Evolutionary conservation across 129 eudicot species (phyloP).

Genomic region (Helianthus tuberosus): DNA sequence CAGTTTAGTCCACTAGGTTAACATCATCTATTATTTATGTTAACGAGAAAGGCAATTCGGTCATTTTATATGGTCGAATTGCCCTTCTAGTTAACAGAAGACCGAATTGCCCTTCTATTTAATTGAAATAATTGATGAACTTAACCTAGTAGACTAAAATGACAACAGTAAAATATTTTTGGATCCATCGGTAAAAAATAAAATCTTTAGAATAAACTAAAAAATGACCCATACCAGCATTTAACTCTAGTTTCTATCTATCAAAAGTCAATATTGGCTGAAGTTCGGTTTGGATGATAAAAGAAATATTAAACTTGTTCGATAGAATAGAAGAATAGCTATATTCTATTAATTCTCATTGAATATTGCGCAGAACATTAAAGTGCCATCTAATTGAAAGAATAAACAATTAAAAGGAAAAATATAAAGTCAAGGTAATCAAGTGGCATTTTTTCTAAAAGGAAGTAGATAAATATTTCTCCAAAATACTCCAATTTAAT

Average conservation of each 20-base stretch:
- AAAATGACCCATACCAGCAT: too few relatives aligned
- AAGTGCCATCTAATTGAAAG: slow-evolving; percentile 25
- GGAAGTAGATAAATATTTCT: neutral
- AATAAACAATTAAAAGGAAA: neutral
- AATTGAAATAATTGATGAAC: too few relatives aligned
- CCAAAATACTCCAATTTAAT: neutral
- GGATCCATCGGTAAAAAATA: too few relatives aligned
- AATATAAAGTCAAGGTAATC: slow-evolving; percentile 16
- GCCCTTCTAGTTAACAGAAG: too few relatives aligned
- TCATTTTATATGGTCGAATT: too few relatives aligned
- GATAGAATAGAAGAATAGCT: neutral
- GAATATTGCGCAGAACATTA: slow-evolving; percentile 5
- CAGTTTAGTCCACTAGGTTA: too few relatives aligned
- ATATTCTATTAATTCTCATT: neutral
- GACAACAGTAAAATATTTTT: neutral
- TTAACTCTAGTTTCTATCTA: neutral
- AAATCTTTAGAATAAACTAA: too few relatives aligned
- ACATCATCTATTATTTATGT: too few relatives aligned
- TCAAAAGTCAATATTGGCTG: slow-evolving; percentile 24
- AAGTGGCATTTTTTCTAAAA: neutral
- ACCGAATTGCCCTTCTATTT: too few relatives aligned
- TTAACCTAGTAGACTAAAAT: too few relatives aligned
- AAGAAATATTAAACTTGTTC: neutral
- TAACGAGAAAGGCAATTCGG: too few relatives aligned
- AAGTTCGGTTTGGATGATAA: slow-evolving; percentile 7